These are phyloP conservation scores for Monocercomonoides exilis DNA, from an alignment of 78 protist genomes.

Conservation along the genomic window DNA sequence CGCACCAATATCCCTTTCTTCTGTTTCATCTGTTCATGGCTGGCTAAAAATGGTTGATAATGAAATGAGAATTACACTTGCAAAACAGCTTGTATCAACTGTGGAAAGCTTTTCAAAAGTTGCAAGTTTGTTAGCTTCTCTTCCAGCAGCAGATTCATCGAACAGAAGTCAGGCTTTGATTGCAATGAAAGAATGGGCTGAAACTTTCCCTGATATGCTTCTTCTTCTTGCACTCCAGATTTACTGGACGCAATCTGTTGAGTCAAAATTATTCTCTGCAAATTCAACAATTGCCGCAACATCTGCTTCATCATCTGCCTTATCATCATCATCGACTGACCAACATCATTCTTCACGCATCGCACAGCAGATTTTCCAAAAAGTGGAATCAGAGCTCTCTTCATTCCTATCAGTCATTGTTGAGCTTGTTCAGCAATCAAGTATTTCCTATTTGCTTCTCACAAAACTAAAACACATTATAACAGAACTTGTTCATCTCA, in stretches of 20 bases:
- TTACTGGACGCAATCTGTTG: constrained; percentile 46
- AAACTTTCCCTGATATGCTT: constrained; percentile 64
- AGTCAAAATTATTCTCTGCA: constrained; percentile 8
- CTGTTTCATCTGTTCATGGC: too few relatives aligned
- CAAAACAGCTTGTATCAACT: background rate
- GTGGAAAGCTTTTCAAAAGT: background rate
- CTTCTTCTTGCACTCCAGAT: constrained; percentile 49
- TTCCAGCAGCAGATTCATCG: background rate
- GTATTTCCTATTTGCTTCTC: constrained; percentile 32
- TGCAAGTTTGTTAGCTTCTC: background rate
- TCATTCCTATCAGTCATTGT: constrained; percentile 11
- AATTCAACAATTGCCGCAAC: background rate
- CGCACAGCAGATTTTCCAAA: background rate
- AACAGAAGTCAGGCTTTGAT: constrained; percentile 23
- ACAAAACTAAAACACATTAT: constrained; percentile 79
- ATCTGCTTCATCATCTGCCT: too few relatives aligned
- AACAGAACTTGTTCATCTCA: constrained; percentile 82
- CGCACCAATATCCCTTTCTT: too few relatives aligned
- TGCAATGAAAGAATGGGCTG: constrained; percentile 54
- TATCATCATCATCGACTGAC: constrained; percentile 1
- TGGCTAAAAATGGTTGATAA: constrained; percentile 15
- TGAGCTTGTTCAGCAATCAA: background rate
- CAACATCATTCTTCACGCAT: constrained; percentile 16
- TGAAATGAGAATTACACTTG: constrained; percentile 15
- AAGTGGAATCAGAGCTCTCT: constrained; percentile 28